Evolutionary conservation across 208 protist species (phyloP).

Genomic region (Crithidia expoeki): DNA sequence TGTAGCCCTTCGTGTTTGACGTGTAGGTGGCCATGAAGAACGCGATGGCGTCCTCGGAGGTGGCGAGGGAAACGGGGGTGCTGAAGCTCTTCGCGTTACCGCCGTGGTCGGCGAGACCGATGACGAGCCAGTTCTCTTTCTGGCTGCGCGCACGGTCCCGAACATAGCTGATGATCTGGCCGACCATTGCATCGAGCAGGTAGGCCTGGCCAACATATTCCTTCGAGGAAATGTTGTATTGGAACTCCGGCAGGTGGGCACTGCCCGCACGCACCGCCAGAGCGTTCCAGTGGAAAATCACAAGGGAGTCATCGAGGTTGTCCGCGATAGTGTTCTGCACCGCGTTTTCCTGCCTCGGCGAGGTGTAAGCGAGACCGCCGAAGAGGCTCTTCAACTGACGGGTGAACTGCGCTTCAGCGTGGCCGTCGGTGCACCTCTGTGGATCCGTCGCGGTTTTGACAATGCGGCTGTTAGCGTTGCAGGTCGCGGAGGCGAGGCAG

Average conservation of each 20-base stretch:
- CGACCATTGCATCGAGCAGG: slow-evolving; percentile 70
- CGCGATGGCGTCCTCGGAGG: slow-evolving; percentile 42
- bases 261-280: slow-evolving; percentile 62
- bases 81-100: slow-evolving; percentile 54
- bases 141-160: slow-evolving; percentile 49
- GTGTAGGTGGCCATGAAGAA: slow-evolving; percentile 77
- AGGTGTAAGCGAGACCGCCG: slow-evolving; percentile 45
- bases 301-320: slow-evolving; percentile 52
- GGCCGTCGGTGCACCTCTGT: slow-evolving; percentile 37
- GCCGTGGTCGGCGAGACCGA: slow-evolving; percentile 72
- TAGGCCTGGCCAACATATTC: slow-evolving; percentile 71
- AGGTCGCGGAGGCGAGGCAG: slow-evolving; percentile 58
- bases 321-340: slow-evolving; percentile 43
- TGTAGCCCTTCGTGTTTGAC: slow-evolving; percentile 41
- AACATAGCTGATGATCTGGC: slow-evolving; percentile 67
- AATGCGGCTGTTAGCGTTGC: slow-evolving; percentile 53
- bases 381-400: slow-evolving; percentile 50
- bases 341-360: slow-evolving; percentile 31
- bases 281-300: slow-evolving; percentile 76
- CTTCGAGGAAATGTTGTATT: slow-evolving; percentile 49
- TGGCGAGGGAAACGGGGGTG: slow-evolving; percentile 46
- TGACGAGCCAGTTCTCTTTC: slow-evolving; percentile 84
- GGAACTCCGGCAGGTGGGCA: slow-evolving; percentile 47
- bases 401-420: slow-evolving; percentile 49
- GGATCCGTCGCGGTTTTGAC: slow-evolving; percentile 36